phyloP scores from a whole-genome alignment of 345 rosid species.

The Moricandia moricandioides region DNA sequence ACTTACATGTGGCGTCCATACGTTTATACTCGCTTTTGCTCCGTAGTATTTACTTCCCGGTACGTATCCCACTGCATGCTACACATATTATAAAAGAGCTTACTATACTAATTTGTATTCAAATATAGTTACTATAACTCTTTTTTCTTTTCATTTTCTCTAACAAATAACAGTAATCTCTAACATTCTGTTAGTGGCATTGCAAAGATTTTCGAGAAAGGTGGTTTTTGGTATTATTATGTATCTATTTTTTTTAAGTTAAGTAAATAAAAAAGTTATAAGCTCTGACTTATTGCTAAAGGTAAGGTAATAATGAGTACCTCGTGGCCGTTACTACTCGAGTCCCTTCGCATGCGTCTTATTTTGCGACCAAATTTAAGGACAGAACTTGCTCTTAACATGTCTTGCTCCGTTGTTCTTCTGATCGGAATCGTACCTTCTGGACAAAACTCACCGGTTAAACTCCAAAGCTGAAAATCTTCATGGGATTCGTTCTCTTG shows the following conservation, averaged over 20 bases:
- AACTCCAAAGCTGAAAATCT: constrained; percentile 78
- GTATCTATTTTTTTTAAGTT: constrained; percentile 41
- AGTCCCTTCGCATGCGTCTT: constrained; percentile 74
- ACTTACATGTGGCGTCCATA: constrained; percentile 80
- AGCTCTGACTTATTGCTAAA: constrained; percentile 16
- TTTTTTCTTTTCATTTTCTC: constrained; percentile 53
- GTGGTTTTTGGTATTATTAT: constrained; percentile 21
- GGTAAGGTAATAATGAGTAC: constrained; percentile 36
- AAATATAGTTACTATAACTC: background rate
- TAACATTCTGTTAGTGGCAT: constrained; percentile 51
- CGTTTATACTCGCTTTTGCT: constrained; percentile 93
- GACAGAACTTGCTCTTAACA: constrained; percentile 71
- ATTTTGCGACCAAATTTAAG: constrained; percentile 72
- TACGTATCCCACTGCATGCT: constrained; percentile 97
- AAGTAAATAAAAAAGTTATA: constrained; percentile 39
- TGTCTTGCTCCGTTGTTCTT: constrained; percentile 82
- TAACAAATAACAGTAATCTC: constrained; percentile 15
- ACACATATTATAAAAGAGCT: background rate
- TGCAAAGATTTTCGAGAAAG: constrained; percentile 54
- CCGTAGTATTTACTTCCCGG: constrained; percentile 85
- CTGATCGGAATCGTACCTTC: constrained; percentile 91
- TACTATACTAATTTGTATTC: background rate
- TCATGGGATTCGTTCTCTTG: constrained; percentile 39
- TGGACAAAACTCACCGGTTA: constrained; percentile 73
- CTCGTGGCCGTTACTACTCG: constrained; percentile 86